Evolutionary conservation across 2,329 filamentous ascomycete species (phyloP).

Genomic region (Calonectria hongkongensis): DNA sequence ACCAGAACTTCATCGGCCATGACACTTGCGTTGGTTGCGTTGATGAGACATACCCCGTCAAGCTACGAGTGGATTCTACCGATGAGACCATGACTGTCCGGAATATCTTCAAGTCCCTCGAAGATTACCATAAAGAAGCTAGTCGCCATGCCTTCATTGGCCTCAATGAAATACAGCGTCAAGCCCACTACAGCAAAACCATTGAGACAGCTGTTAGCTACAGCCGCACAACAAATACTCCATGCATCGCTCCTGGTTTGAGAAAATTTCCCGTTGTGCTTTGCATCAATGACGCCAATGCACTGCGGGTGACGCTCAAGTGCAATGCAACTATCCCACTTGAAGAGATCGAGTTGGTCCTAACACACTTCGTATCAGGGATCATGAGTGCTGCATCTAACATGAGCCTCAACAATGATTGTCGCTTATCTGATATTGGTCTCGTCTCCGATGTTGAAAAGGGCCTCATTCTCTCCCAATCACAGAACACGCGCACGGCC

Average conservation of each 20-base stretch:
- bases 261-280: neutral
- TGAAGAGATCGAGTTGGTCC: neutral
- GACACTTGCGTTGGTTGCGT: slow-evolving; percentile 1
- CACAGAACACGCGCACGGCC: neutral
- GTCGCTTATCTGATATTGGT: neutral
- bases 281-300: neutral
- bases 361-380: neutral
- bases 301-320: neutral
- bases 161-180: neutral
- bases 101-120: neutral
- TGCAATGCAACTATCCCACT: neutral
- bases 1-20: neutral
- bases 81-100: neutral
- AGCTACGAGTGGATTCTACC: neutral
- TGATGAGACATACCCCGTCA: neutral
- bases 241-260: neutral
- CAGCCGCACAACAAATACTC: neutral
- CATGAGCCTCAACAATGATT: neutral
- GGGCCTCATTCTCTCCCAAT: neutral
- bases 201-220: neutral
- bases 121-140: neutral
- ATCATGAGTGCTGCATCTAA: neutral
- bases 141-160: slow-evolving; percentile 1
- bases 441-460: neutral
- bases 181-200: neutral